Conservation (phyloP, 2,329 filamentous ascomycete genomes). For the Coniella vitis region DNA sequence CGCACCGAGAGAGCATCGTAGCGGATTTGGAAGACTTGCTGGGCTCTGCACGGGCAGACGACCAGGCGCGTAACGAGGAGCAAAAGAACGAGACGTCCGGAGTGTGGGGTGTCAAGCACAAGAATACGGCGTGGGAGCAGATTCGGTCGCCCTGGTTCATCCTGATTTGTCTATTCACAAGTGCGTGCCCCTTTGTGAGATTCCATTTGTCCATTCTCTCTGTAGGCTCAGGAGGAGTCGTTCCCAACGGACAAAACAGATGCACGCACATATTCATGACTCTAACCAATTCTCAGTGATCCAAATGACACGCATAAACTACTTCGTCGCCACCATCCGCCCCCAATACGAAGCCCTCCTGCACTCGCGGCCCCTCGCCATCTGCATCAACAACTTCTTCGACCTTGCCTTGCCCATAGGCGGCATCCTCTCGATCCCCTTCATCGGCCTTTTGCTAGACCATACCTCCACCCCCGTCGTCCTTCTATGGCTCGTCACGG, state of each 20-base stretch:
- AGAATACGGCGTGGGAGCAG: slow-evolving; percentile 62
- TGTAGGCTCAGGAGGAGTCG: too few species aligned
- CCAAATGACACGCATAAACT: slow-evolving; percentile 80
- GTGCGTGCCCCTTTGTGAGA: too few species aligned
- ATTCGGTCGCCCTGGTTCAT: slow-evolving; percentile 78
- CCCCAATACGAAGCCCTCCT: slow-evolving; percentile 77
- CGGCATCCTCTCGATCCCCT: slow-evolving; percentile 77
- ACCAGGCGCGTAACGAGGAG: slow-evolving; percentile 61
- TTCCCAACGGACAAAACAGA: too few species aligned
- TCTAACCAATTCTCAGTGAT: too few species aligned
- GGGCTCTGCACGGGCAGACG: slow-evolving; percentile 53
- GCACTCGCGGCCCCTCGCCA: slow-evolving; percentile 51
- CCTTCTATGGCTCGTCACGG: slow-evolving; percentile 60
- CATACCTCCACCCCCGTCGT: slow-evolving; percentile 66
- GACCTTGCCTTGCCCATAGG: slow-evolving; percentile 73
- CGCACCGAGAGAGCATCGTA: slow-evolving; percentile 55
- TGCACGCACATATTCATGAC: too few species aligned
- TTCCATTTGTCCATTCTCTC: too few species aligned
- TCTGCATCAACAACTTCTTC: slow-evolving; percentile 74
- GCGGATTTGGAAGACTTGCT: slow-evolving; percentile 69
- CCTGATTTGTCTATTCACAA: slow-evolving; percentile 73
- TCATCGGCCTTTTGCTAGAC: slow-evolving; percentile 77
- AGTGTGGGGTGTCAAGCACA: slow-evolving; percentile 83
- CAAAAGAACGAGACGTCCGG: slow-evolving; percentile 64
- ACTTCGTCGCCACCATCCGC: slow-evolving; percentile 82